Conservation (phyloP, 805 yeast species). For the Sugiyamaella qingdaonensis region DNA sequence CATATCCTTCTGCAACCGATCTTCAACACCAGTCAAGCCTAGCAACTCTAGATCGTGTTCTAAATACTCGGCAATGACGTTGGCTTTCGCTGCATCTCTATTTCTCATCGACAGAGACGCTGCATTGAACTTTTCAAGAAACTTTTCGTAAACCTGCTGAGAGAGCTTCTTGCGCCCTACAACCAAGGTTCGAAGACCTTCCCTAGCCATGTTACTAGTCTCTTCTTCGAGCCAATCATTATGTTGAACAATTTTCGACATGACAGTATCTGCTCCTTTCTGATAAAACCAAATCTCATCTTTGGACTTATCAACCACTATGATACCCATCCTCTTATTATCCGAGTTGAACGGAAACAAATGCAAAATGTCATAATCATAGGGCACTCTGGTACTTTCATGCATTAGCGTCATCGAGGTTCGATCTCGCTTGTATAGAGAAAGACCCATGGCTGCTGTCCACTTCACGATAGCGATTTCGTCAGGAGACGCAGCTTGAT, state of each 20-base stretch:
- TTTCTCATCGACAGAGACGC: slow-evolving; percentile 77
- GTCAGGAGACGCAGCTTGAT: slow-evolving; percentile 98
- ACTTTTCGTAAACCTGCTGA: slow-evolving; percentile 52
- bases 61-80: slow-evolving; percentile 60
- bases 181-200: slow-evolving; percentile 92
- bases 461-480: slow-evolving; percentile 95
- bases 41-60: slow-evolving; percentile 81
- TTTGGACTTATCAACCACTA: slow-evolving; percentile 57
- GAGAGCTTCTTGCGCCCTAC: slow-evolving; percentile 78
- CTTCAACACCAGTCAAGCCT: slow-evolving; percentile 97
- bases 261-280: slow-evolving; percentile 96
- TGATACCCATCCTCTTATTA: slow-evolving; percentile 92
- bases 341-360: slow-evolving; percentile 95
- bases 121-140: slow-evolving; percentile 57
- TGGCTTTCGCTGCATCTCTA: slow-evolving; percentile 72
- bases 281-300: slow-evolving; percentile 80
- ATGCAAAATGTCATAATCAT: slow-evolving; percentile 66
- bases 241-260: slow-evolving; percentile 73
- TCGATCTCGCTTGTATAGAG: slow-evolving; percentile 79
- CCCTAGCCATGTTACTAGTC: slow-evolving; percentile 96
- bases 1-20: slow-evolving; percentile 85
- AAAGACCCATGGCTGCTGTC: slow-evolving; percentile 80
- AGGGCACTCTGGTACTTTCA: slow-evolving; percentile 43
- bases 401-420: slow-evolving; percentile 66
- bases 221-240: slow-evolving; percentile 98